These are phyloP conservation scores for Buxus sempervirens DNA, from an alignment of 164 flowering plant species.

Conservation along the genomic window DNA sequence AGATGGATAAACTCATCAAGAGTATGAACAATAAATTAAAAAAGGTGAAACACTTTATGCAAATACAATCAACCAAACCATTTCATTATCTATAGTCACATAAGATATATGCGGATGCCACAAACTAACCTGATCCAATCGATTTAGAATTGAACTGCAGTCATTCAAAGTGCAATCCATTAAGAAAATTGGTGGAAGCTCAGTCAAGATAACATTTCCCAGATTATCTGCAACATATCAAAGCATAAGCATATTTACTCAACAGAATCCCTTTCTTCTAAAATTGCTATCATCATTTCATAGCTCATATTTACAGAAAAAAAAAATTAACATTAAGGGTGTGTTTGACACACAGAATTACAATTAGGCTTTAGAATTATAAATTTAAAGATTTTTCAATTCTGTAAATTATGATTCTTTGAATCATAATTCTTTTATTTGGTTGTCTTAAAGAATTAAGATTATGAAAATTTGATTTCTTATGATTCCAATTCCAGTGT, in stretches of 20 bases:
- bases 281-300: background rate
- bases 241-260: background rate
- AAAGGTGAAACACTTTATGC: background rate
- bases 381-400: no score
- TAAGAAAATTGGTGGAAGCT: conserved; percentile 61
- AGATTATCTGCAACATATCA: conserved; percentile 41
- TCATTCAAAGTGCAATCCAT: conserved; percentile 94
- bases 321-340: no score
- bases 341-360: no score
- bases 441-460: no score
- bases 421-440: no score
- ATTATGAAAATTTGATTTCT: no score
- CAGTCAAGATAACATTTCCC: conserved; percentile 25
- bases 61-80: background rate
- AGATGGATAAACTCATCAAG: background rate
- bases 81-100: background rate
- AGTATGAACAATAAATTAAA: background rate
- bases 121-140: conserved; percentile 56
- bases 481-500: no score
- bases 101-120: background rate
- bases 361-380: background rate
- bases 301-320: background rate
- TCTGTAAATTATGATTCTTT: no score
- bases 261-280: background rate
- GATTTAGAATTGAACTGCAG: conserved; percentile 56